Conservation (phyloP, 352 stramenopile genomes). For the Phytophthora sp. region DNA sequence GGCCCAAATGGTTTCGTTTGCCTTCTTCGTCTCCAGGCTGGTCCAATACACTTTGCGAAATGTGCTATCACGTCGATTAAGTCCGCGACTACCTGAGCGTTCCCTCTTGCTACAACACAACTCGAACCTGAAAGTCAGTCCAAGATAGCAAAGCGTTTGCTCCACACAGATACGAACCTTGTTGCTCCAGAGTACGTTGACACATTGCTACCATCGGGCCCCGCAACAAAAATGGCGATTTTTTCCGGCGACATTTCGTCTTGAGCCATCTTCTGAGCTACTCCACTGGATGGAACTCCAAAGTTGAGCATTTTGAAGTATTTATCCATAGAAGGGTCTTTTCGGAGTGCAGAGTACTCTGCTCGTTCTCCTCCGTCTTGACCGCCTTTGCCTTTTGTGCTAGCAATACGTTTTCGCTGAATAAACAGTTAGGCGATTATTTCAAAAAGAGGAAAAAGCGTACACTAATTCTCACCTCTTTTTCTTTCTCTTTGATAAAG, state of each 20-base stretch:
- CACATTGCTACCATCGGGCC: slow-evolving; percentile 37
- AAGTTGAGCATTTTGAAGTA: slow-evolving; percentile 90
- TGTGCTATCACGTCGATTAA: slow-evolving; percentile 49
- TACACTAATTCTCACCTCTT: slow-evolving; percentile 39
- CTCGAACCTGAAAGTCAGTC: neutral
- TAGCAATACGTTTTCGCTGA: slow-evolving; percentile 47
- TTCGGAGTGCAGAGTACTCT: slow-evolving; percentile 58
- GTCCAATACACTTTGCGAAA: slow-evolving; percentile 88
- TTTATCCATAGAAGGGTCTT: slow-evolving; percentile 74
- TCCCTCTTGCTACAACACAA: slow-evolving; percentile 15
- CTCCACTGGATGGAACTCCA: slow-evolving; percentile 65
- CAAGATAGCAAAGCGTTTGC: neutral
- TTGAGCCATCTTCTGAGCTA: slow-evolving; percentile 85
- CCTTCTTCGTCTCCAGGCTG: slow-evolving; percentile 62
- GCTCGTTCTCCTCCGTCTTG: slow-evolving; percentile 38
- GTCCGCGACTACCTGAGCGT: neutral
- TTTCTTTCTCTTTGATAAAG: slow-evolving; percentile 76
- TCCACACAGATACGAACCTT: slow-evolving; percentile 9
- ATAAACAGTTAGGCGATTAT: slow-evolving; percentile 10
- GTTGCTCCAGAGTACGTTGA: neutral
- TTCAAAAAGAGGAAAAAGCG: neutral
- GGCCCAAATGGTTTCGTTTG: slow-evolving; percentile 75
- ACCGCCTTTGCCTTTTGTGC: slow-evolving; percentile 12
- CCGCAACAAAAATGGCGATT: slow-evolving; percentile 63
- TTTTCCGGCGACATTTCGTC: slow-evolving; percentile 69